phyloP scores from a whole-genome alignment of 805 yeast species.

The Isabelozyma rhagii region DNA sequence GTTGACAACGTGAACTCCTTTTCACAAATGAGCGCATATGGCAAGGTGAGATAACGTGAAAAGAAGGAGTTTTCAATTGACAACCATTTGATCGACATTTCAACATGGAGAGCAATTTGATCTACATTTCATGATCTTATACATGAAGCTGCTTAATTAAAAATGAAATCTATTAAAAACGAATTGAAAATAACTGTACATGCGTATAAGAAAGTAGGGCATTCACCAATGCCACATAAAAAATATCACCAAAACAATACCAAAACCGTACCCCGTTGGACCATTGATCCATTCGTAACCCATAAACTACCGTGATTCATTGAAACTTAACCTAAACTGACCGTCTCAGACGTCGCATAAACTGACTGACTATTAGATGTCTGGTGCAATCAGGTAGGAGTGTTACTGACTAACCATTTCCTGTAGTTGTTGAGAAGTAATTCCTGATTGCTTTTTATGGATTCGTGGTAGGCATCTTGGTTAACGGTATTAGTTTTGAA shows the following conservation, averaged over 20 bases:
- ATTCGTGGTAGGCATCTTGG: background rate
- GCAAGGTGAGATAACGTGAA: background rate
- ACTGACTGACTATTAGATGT: no score
- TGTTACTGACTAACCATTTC: slow-evolving; percentile 17
- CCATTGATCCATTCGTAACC: no score
- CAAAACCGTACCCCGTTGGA: no score
- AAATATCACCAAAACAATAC: no score
- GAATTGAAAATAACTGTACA: no score
- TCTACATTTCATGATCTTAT: background rate
- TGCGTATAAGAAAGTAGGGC: no score
- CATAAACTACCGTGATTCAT: no score
- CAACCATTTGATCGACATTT: background rate
- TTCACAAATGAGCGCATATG: background rate
- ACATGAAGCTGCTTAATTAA: no score
- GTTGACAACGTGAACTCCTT: background rate
- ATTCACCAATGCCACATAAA: no score
- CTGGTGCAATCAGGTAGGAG: background rate
- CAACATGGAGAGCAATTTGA: background rate
- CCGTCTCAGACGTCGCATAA: no score
- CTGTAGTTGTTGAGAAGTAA: slow-evolving; percentile 18
- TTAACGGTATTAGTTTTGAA: background rate
- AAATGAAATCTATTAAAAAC: no score
- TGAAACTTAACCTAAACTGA: no score
- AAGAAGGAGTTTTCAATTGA: background rate
- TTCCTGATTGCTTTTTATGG: slow-evolving; percentile 10